phyloP scores from a whole-genome alignment of 805 yeast species.

The Myxozyma kluyveri region DNA sequence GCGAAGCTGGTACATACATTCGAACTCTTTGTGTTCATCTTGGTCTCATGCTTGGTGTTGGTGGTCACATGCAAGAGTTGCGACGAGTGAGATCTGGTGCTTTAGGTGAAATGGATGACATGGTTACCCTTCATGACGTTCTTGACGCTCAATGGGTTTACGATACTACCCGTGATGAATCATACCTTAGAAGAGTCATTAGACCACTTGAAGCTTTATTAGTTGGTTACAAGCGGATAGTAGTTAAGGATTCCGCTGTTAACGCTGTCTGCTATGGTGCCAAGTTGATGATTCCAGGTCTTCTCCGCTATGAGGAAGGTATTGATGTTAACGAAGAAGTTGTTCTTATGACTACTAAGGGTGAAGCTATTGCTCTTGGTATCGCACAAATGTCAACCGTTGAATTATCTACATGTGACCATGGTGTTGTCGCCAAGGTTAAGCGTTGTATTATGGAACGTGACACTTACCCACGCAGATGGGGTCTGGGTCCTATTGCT shows the following conservation, averaged over 20 bases:
- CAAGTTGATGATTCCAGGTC: constrained; percentile 97
- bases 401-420: constrained; percentile 94
- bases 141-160: constrained; percentile 97
- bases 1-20: constrained; percentile 99
- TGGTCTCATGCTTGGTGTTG: constrained; percentile 97
- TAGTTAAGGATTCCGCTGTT: constrained; percentile 91
- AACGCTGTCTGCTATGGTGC: constrained; percentile 99
- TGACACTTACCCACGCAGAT: constrained; percentile 98
- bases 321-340: constrained; percentile 97
- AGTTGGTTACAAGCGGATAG: constrained; percentile 94
- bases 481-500: constrained; percentile 99
- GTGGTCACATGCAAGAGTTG: constrained; percentile 99
- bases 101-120: constrained; percentile 78
- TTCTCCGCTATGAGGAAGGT: constrained; percentile 95
- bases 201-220: constrained; percentile 92
- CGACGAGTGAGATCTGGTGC: constrained; percentile 99
- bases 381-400: constrained; percentile 99
- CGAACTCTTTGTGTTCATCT: constrained; percentile 98
- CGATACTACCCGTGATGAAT: constrained; percentile 95
- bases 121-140: constrained; percentile 95
- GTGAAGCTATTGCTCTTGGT: constrained; percentile 98
- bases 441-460: constrained; percentile 99
- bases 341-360: constrained; percentile 96
- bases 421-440: constrained; percentile 97
- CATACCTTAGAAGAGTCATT: constrained; percentile 87